Conservation (phyloP, 2,329 filamentous ascomycete genomes). For the Ophiosphaerella herpotricha region DNA sequence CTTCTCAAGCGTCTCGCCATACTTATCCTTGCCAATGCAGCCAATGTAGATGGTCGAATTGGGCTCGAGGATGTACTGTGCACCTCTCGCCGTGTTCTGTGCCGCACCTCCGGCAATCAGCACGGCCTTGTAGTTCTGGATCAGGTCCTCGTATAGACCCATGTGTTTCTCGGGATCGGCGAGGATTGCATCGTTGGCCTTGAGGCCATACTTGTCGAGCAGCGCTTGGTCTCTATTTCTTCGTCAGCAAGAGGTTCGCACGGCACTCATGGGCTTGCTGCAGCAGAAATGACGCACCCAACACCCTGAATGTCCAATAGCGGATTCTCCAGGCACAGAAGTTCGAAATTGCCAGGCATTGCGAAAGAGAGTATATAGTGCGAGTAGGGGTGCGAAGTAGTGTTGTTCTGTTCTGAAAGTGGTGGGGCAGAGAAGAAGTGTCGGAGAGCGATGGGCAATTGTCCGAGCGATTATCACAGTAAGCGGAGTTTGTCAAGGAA, state of each 20-base stretch:
- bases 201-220: slow-evolving; percentile 89
- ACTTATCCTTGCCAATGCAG: slow-evolving; percentile 94
- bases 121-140: slow-evolving; percentile 90
- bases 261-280: slow-evolving; percentile 11
- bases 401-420: slow-evolving; percentile 19
- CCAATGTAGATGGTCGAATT: slow-evolving; percentile 94
- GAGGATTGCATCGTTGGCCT: slow-evolving; percentile 96
- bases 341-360: slow-evolving; percentile 87
- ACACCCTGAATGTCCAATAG: slow-evolving; percentile 94
- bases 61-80: slow-evolving; percentile 88
- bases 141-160: slow-evolving; percentile 87
- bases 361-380: slow-evolving; percentile 24
- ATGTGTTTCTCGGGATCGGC: slow-evolving; percentile 84
- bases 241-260: slow-evolving; percentile 26
- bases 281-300: slow-evolving; percentile 54
- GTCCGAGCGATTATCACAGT: neutral
- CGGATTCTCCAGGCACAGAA: slow-evolving; percentile 96
- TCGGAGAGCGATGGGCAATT: slow-evolving; percentile 16
- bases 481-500: neutral
- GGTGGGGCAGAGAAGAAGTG: slow-evolving; percentile 20
- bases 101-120: slow-evolving; percentile 94
- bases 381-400: slow-evolving; percentile 6
- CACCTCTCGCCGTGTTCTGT: slow-evolving; percentile 95
- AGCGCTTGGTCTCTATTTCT: slow-evolving; percentile 73
- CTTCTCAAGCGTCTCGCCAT: slow-evolving; percentile 83